Base-by-base conservation (phyloP, 805 yeast genomes). In the Pichia nanzhaoensis region DNA sequence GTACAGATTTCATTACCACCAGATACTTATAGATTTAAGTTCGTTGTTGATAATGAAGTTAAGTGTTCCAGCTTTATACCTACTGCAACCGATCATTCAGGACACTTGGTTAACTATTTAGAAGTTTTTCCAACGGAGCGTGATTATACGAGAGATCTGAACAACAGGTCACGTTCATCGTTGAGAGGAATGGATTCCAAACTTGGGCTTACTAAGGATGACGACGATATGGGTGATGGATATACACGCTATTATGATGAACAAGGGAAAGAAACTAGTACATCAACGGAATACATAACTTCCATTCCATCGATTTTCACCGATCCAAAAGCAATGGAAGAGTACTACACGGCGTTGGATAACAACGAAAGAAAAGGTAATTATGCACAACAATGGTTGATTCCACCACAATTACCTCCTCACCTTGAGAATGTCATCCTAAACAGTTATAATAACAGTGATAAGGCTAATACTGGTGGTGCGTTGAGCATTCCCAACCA, bases 81-180 rank as follows among this genome's bases (percentile, higher is more conserved):
- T n/a, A 89, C 96, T 1, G 98, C 98, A 5, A 90, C 98, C 0
- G 97, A 91, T 65, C 95, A 90, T 51, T 84, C 89, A 81, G 98
- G 98, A 39, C 90, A 90, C 60, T 85, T 90, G 57, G 96, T 91
- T 41, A 90, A 90, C 65, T 90, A 90, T 64, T 74, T 90, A 45
- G 96, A 88, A 63, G 84, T 87, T 21, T 56, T 58, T 13, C 65
- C 70, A 28, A 53, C 61, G 7, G 61, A 59, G 34, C 53, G 56
- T 31, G 65, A 62, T 28, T 17, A 44, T 9, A 54, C 54, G 24
- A 53, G 56, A 20, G 62, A 59, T 24, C 34, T 32, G 17, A 55
- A 57, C 27, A 51, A 46, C 39, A 57, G 54, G 48, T 57, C 65
- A 10, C 54, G 51, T 18, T 50, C 57, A 10, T 57, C 67, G 3